Conservation (phyloP, 2,329 filamentous ascomycete species). For the Xylariaceae sp. region DNA sequence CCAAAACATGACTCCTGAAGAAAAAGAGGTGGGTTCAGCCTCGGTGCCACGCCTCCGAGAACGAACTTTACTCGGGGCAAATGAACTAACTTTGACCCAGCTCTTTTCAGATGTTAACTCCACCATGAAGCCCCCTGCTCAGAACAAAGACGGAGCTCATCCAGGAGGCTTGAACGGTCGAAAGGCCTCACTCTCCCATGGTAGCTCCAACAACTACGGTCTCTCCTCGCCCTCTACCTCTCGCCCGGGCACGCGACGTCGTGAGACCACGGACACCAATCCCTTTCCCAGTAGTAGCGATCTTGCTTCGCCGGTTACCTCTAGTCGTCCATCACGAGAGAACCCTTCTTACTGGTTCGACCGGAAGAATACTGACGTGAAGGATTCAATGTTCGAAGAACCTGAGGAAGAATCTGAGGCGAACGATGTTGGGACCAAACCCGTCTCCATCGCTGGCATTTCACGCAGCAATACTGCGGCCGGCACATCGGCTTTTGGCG, state of each 20-base stretch:
- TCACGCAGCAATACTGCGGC: constrained; percentile 60
- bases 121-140: constrained; percentile 82
- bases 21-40: constrained; percentile 59
- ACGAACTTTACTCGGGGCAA: constrained; percentile 4
- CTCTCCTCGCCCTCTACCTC: constrained; percentile 75
- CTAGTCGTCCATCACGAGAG: constrained; percentile 65
- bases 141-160: constrained; percentile 69
- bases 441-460: constrained; percentile 52
- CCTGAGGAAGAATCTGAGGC: constrained; percentile 50
- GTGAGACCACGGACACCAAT: constrained; percentile 78
- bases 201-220: constrained; percentile 67
- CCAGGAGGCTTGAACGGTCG: constrained; percentile 68
- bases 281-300: constrained; percentile 55
- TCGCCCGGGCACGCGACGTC: constrained; percentile 77
- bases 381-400: constrained; percentile 59
- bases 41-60: not conserved
- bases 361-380: constrained; percentile 59
- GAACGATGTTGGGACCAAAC: constrained; percentile 40
- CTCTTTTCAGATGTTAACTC: constrained; percentile 92
- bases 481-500: constrained; percentile 52
- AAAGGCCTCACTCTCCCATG: constrained; percentile 83
- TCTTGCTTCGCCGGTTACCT: constrained; percentile 65
- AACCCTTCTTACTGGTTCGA: constrained; percentile 65
- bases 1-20: constrained; percentile 68
- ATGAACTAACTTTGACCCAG: constrained; percentile 53